Evolutionary conservation across 352 stramenopile genomes (phyloP), one percentile per base, ranked within the genome.

Genomic region (Phytophthora quininea): DNA sequence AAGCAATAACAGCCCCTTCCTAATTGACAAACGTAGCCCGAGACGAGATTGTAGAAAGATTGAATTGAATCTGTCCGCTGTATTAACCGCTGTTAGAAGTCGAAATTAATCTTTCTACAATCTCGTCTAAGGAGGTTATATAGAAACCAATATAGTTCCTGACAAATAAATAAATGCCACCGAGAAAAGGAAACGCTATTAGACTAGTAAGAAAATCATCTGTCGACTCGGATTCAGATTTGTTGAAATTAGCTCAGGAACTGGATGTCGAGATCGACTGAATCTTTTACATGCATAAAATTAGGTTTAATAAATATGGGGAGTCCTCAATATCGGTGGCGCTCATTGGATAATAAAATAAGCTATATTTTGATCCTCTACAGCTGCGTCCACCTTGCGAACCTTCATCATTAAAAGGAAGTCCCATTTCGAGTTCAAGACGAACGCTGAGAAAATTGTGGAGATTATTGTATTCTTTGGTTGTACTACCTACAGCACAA

Each of bases 221-320:
- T n/a, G n/a, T n/a, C n/a, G n/a, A n/a, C n/a, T n/a, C n/a, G n/a
- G n/a, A n/a, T n/a, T n/a, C n/a, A n/a, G n/a, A n/a, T n/a, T n/a
- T n/a, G n/a, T n/a, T n/a, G n/a, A n/a, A n/a, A n/a, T n/a, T n/a
- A n/a, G n/a, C n/a, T n/a, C n/a, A n/a, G n/a, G n/a, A n/a, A n/a
- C n/a, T 55, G 2, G 14, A 55, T 15, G 27, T 55, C n/a, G n/a
- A 3, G 29, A 55, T 55, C 49, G 40, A 55, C 35, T 55, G 5
- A 30, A 55, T 55, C 40, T 55, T 32, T 42, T 42, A 40, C 49
- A 55, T 55, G 49, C 12, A 55, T 55, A 55, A 40, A 38, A 15
- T 19, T 32, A 42, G 3, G 9, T 38, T 12, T 55, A 3, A 4
- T 55, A 30, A 55, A 55, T 19, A 55, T 55, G 49, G 49, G 29